Percentiles rank a stretch among this genome's conserved stretches.
Conservation (phyloP, 140 eudicot genomes). For the Flaveria floridana region DNA sequence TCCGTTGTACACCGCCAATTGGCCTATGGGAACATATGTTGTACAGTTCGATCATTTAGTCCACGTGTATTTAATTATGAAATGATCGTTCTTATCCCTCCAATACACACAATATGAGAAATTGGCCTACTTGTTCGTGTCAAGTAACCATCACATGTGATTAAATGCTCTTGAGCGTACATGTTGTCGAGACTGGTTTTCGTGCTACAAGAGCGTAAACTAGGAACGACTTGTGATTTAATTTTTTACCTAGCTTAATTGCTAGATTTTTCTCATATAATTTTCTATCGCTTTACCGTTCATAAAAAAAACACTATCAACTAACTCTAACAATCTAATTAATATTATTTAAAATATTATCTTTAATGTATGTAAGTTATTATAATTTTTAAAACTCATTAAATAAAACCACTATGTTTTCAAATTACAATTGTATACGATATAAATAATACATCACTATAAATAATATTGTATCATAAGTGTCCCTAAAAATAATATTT, state of each 20-base stretch:
- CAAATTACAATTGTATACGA: no score
- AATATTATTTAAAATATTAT: no score
- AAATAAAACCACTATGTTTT: neutral
- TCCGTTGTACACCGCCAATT: neutral
- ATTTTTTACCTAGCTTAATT: no score
- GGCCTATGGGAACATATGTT: neutral
- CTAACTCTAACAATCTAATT: no score
- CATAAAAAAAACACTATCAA: no score
- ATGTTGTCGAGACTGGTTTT: neutral
- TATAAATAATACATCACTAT: no score
- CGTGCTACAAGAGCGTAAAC: neutral
- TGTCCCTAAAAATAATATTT: neutral
- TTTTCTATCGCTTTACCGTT: no score
- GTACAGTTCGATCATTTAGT: neutral
- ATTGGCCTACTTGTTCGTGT: conserved; percentile 5
- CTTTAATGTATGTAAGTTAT: no score
- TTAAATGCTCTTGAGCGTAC: neutral
- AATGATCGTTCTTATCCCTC: conserved; percentile 1
- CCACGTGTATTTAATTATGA: neutral
- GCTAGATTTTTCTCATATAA: no score
- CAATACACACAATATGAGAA: neutral
- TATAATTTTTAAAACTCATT: neutral
- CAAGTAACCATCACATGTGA: neutral
- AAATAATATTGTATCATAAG: neutral
- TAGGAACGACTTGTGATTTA: neutral